Percentiles rank a stretch among this genome's conserved stretches.
phyloP scores from a whole-genome alignment of 2,329 filamentous ascomycete genomes.

The Dactylellina cionopaga region DNA sequence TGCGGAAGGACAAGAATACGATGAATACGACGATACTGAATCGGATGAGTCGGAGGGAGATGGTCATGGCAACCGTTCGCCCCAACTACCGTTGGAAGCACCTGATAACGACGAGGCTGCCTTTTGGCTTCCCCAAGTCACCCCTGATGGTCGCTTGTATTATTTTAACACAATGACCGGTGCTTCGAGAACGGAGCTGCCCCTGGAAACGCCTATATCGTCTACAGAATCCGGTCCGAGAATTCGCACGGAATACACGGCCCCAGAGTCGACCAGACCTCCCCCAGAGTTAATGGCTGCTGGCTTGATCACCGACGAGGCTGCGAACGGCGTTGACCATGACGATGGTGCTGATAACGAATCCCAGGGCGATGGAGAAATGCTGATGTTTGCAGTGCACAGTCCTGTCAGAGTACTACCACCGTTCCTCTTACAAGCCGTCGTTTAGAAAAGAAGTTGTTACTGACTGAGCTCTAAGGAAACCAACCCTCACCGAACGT shows the following conservation, averaged over 20 bases:
- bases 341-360: slow-evolving; percentile 86
- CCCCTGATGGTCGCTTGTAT: slow-evolving; percentile 88
- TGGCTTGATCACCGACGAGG: slow-evolving; percentile 77
- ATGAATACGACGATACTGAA: slow-evolving; percentile 69
- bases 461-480: slow-evolving; percentile 15
- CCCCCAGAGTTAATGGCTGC: slow-evolving; percentile 91
- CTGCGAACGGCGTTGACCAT: slow-evolving; percentile 54
- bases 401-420: slow-evolving; percentile 53
- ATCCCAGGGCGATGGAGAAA: slow-evolving; percentile 68
- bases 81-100: slow-evolving; percentile 71
- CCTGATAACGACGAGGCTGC: slow-evolving; percentile 81
- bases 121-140: slow-evolving; percentile 98
- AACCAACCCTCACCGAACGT: slow-evolving; percentile 29
- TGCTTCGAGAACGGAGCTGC: slow-evolving; percentile 92
- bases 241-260: slow-evolving; percentile 85
- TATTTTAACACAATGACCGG: slow-evolving; percentile 99
- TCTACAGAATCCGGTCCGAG: slow-evolving; percentile 83
- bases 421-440: slow-evolving; percentile 67
- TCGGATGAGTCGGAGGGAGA: slow-evolving; percentile 65
- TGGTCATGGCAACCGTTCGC: slow-evolving; percentile 65
- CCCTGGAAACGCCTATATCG: slow-evolving; percentile 86
- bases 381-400: slow-evolving; percentile 55
- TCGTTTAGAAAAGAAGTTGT: slow-evolving; percentile 85
- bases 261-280: slow-evolving; percentile 88
- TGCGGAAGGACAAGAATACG: slow-evolving; percentile 75